A percentile compares a stretch with the other conserved stretches of the same genome.
Evolutionary conservation across 441 rosid genomes (phyloP).

Genomic region (Croton setiger): DNA sequence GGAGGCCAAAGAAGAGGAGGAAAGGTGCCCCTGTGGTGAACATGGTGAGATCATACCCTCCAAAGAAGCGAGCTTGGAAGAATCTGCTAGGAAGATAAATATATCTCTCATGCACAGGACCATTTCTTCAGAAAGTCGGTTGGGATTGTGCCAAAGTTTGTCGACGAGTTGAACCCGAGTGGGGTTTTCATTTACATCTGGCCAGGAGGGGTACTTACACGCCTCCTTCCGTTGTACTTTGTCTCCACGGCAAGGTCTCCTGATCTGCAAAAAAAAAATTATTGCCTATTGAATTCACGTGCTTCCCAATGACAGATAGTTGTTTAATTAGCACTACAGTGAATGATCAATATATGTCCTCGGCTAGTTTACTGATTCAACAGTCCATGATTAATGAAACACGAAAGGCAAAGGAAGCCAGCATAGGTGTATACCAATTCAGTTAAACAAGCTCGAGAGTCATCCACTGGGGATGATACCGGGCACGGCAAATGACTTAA

Average conservation of each 20-base stretch:
- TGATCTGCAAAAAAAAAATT: conserved; percentile 39
- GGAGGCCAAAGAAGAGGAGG: conserved; percentile 43
- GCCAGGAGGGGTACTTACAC: conserved; percentile 12
- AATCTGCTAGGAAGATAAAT: conserved; percentile 53
- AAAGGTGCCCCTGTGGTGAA: conserved; percentile 46
- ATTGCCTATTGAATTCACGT: conserved; percentile 11
- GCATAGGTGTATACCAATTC: conserved; percentile 35
- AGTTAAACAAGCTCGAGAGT: conserved; percentile 32
- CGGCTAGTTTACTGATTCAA: not conserved
- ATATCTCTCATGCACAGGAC: conserved; percentile 66
- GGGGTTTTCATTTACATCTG: conserved; percentile 22
- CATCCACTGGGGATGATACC: conserved; percentile 28
- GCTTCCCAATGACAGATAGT: not conserved
- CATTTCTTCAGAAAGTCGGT: conserved; percentile 68
- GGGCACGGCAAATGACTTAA: conserved; percentile 43
- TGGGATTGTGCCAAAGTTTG: conserved; percentile 50
- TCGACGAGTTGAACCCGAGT: conserved; percentile 28
- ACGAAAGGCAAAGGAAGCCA: conserved; percentile 9
- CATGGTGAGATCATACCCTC: conserved; percentile 34
- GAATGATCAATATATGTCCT: not conserved
- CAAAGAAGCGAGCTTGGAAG: conserved; percentile 37
- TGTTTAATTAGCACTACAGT: not conserved
- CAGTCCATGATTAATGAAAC: conserved; percentile 1
- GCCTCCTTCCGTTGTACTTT: conserved; percentile 27
- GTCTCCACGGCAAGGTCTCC: conserved; percentile 26